Evolutionary conservation across 2,329 filamentous ascomycete species (phyloP), one percentile per base, ranked within the genome.

Genomic region (Colletotrichum brevisporum): DNA sequence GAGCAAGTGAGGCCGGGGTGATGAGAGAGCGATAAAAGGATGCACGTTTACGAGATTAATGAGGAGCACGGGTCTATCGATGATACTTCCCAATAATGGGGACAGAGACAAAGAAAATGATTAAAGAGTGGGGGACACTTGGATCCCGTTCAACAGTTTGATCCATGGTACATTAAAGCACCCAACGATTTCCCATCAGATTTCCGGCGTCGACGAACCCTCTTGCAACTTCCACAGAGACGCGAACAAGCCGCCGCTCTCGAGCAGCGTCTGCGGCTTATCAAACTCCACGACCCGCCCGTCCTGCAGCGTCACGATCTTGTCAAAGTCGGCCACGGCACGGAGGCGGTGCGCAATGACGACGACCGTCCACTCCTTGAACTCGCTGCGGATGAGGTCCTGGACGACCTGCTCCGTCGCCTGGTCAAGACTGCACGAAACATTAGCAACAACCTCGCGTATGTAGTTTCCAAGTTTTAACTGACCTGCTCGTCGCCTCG

Each of bases 301-400:
- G 45, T 69, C 62, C 50, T 60, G 55, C 43, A 69, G 43, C 10
- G 55, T 43, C 3, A 84, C 78, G 27, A 88, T 80, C 21, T 78
- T 79, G 73, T 89, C 86, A 75, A 84, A 86, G 67, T 84, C 83
- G 50, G 84, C 77, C 45, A 88, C 83, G 3, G 84, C 85, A 6
- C 80, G 77, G n/a, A 83, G 71, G 24, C 81, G 78, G 75, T 83
- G 78, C 63, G 76, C 78, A 2, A 82, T 76, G 70, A 78, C 79
- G 18, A 82, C 71, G 24, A 91, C 83, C 0, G 90, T 91, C 71
- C 78, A 78, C 6, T 65, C 73, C 3, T 67, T 63, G 68, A 80
- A 78, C 47, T 79, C 77, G 16, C 65, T 58, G 6, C 64, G 31
- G 26, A 80, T 77, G 0, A 79, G 74, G 26, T 63, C 58, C 67